phyloP scores from a whole-genome alignment of 2,329 filamentous ascomycete species.

The Fulvia fulva region DNA sequence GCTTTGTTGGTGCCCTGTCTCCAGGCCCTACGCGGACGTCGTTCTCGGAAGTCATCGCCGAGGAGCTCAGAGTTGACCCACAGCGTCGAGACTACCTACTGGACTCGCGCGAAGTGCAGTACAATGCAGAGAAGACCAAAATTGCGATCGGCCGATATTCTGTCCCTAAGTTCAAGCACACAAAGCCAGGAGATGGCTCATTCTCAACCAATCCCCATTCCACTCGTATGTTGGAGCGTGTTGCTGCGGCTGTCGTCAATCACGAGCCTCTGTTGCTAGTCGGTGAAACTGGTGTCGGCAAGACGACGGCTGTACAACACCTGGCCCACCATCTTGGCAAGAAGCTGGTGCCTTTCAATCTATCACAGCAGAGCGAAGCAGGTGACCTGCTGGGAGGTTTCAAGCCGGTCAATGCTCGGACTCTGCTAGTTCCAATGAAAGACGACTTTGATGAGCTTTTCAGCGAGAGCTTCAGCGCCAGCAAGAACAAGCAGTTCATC shows the following conservation, averaged over 20 bases:
- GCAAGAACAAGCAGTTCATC: conserved; percentile 83
- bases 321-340: conserved; percentile 78
- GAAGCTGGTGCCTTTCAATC: conserved; percentile 85
- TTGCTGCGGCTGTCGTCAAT: conserved; percentile 75
- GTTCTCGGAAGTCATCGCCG: conserved; percentile 68
- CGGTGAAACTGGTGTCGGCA: conserved; percentile 98
- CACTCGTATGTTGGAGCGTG: conserved; percentile 78
- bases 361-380: conserved; percentile 96
- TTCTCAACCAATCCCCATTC: conserved; percentile 90
- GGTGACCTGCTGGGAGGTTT: conserved; percentile 94
- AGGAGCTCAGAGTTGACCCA: conserved; percentile 81
- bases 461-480: conserved; percentile 76
- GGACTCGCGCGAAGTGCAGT: conserved; percentile 64
- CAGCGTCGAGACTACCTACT: conserved; percentile 78
- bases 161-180: conserved; percentile 20
- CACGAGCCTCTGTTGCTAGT: conserved; percentile 90
- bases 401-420: conserved; percentile 90
- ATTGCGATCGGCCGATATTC: conserved; percentile 31
- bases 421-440: conserved; percentile 80
- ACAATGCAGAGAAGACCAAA: conserved; percentile 47
- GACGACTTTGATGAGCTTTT: conserved; percentile 94
- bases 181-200: conserved; percentile 45
- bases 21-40: conserved; percentile 57
- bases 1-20: conserved; percentile 78
- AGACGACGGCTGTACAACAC: conserved; percentile 94